These are phyloP conservation scores for Myrica gale DNA, from an alignment of 306 rosid species.

Conservation along the genomic window DNA sequence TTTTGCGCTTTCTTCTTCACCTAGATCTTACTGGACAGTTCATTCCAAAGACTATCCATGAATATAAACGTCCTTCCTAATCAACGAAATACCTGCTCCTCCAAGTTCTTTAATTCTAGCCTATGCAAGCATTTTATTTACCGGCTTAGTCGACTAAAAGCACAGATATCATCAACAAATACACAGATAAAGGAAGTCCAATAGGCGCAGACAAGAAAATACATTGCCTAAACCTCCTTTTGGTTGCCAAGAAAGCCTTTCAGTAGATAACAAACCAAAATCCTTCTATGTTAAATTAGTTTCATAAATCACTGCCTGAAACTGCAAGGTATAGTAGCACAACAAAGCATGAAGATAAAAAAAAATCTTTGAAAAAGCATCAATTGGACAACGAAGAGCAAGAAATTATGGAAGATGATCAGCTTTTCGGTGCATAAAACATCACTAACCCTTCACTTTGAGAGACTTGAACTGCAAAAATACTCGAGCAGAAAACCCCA, in stretches of 20 bases:
- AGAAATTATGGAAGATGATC: conserved; percentile 11
- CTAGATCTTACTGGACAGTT: conserved; percentile 20
- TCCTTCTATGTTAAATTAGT: background rate
- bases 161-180: conserved; percentile 15
- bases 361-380: background rate
- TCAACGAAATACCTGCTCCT: conserved; percentile 13
- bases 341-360: background rate
- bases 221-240: background rate
- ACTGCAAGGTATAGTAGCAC: background rate
- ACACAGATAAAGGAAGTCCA: conserved; percentile 12
- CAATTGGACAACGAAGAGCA: background rate
- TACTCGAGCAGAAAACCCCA: conserved; percentile 4
- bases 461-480: background rate
- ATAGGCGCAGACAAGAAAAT: background rate
- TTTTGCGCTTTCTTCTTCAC: conserved; percentile 14
- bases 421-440: conserved; percentile 1
- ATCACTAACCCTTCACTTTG: conserved; percentile 10
- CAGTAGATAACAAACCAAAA: background rate
- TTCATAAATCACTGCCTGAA: background rate
- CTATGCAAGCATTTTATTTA: background rate
- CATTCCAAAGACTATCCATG: background rate
- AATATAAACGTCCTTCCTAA: conserved; percentile 11
- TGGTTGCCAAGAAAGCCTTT: background rate
- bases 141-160: background rate
- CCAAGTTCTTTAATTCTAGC: background rate